Conservation (phyloP, 1,284 basidiomycete species). For the Rhodotorula sp. region DNA sequence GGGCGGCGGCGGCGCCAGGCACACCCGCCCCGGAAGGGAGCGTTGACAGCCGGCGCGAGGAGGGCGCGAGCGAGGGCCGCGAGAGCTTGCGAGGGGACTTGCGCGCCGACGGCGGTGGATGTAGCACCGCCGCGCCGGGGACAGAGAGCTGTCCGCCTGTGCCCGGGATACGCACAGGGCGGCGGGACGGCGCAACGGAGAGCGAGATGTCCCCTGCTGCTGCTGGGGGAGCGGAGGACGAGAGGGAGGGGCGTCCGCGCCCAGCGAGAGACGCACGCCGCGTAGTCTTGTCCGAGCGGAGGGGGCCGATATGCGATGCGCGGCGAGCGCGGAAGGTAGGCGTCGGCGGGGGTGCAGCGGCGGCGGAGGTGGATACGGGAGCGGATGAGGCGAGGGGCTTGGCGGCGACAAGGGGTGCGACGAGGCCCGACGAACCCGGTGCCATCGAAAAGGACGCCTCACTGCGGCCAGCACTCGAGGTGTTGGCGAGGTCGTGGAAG, state of each 20-base stretch:
- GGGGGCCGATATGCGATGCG: conserved; percentile 39
- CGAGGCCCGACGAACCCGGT: conserved; percentile 26
- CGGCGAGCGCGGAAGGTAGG: conserved; percentile 22
- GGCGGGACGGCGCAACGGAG: neutral
- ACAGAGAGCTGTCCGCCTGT: conserved; percentile 3
- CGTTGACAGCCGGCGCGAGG: conserved; percentile 13
- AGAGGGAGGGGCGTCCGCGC: neutral
- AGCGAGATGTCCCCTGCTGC: conserved; percentile 8
- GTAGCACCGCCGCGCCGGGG: neutral
- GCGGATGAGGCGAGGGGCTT: neutral
- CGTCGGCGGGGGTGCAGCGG: conserved; percentile 8
- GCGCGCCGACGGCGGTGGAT: neutral
- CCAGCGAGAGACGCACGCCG: conserved; percentile 28
- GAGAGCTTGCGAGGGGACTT: conserved; percentile 29
- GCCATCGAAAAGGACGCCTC: conserved; percentile 34
- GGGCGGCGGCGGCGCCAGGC: neutral
- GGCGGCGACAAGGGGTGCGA: conserved; percentile 31
- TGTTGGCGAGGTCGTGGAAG: conserved; percentile 35
- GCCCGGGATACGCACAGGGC: conserved; percentile 4
- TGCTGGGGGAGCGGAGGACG: neutral
- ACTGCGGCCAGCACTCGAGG: conserved; percentile 5
- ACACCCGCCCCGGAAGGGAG: conserved; percentile 1
- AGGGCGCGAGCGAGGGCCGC: conserved; percentile 13
- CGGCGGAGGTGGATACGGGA: neutral
- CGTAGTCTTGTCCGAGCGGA: conserved; percentile 34